phyloP scores from a whole-genome alignment of 805 yeast species.

The Tanozyma kutaoensis region DNA sequence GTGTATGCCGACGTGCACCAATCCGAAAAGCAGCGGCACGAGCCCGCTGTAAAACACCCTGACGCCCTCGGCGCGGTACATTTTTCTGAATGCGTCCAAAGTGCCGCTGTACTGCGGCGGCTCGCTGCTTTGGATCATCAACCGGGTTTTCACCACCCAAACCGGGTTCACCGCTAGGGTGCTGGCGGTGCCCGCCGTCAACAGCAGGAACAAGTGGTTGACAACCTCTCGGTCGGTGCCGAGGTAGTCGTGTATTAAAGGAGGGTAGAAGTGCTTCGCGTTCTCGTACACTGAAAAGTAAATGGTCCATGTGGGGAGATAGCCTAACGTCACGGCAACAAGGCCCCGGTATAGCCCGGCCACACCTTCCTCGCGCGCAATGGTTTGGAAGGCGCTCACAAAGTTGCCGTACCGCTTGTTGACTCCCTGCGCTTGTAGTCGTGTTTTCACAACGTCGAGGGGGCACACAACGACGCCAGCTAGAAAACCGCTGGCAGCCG shows the following conservation, averaged over 20 bases:
- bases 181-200: conserved; percentile 80
- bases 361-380: conserved; percentile 65
- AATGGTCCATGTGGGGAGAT: conserved; percentile 96
- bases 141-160: conserved; percentile 93
- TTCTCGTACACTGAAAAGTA: conserved; percentile 84
- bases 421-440: conserved; percentile 85
- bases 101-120: conserved; percentile 55
- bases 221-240: conserved; percentile 12
- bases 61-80: conserved; percentile 71
- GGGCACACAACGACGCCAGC: conserved; percentile 92
- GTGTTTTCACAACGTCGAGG: conserved; percentile 86
- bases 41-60: conserved; percentile 79
- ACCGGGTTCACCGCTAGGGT: conserved; percentile 85
- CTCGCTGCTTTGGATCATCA: conserved; percentile 58
- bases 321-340: conserved; percentile 86
- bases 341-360: conserved; percentile 82
- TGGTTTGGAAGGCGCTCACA: conserved; percentile 48
- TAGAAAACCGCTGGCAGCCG: conserved; percentile 87
- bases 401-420: conserved; percentile 38
- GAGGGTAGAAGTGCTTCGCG: conserved; percentile 47
- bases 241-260: conserved; percentile 14
- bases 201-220: conserved; percentile 47
- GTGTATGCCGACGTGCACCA: conserved; percentile 89
- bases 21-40: conserved; percentile 80
- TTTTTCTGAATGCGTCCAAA: conserved; percentile 67